Evolutionary conservation across 208 protist species (phyloP).

Genomic region (Acanthamoeba royreba): DNA sequence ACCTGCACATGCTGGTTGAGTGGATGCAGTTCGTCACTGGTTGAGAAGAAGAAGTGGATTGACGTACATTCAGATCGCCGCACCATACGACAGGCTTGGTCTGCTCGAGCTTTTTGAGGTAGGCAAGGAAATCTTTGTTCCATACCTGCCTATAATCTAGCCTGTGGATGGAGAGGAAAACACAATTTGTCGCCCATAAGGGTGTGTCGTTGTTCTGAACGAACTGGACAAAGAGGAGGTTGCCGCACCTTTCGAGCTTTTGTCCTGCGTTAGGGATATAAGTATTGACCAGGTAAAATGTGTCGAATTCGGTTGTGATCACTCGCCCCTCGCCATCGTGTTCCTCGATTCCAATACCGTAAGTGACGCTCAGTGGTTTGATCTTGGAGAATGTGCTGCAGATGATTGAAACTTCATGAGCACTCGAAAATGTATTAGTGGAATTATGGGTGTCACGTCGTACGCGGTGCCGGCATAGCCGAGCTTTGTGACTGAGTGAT

Average conservation of each 20-base stretch:
- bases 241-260: neutral
- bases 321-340: neutral
- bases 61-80: neutral
- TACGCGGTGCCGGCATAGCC: constrained; percentile 35
- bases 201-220: too few relatives aligned
- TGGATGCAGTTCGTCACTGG: neutral
- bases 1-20: neutral
- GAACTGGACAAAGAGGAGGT: neutral
- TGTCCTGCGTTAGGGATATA: constrained; percentile 1
- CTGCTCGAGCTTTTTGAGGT: neutral
- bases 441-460: neutral
- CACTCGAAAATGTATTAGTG: neutral
- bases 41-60: neutral
- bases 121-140: constrained; percentile 13
- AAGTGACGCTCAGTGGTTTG: neutral
- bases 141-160: neutral
- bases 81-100: constrained; percentile 23
- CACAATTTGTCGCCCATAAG: too few relatives aligned
- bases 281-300: constrained; percentile 18
- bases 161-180: neutral
- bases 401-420: neutral
- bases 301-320: neutral
- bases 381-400: neutral
- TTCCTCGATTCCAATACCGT: neutral
- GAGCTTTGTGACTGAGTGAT: neutral